These are phyloP conservation scores for Solanum hybrid DNA, from an alignment of 305 asterid species.

Conservation along the genomic window DNA sequence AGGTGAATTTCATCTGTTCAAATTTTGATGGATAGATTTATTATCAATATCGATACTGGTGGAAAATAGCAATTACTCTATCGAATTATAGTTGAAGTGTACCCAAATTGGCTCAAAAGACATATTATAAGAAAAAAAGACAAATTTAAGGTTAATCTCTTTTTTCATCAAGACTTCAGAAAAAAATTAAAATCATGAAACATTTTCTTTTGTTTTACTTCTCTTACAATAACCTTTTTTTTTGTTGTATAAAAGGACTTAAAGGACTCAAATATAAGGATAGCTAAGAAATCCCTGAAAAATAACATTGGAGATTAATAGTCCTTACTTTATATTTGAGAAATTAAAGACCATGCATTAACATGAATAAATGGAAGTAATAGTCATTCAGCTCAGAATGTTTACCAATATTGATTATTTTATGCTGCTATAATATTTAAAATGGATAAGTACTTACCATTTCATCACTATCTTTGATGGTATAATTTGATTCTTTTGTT, in stretches of 20 bases:
- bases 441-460: background rate
- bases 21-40: background rate
- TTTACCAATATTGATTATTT: background rate
- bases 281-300: background rate
- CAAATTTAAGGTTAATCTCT: background rate
- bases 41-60: background rate
- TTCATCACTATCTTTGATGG: background rate
- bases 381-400: background rate
- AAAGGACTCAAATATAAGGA: background rate
- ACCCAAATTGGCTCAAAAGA: background rate
- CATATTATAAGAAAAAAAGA: background rate
- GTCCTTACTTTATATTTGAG: background rate
- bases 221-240: background rate
- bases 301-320: background rate
- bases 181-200: background rate
- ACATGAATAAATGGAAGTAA: background rate
- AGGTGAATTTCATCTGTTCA: background rate
- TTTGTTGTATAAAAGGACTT: background rate
- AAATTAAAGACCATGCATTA: background rate
- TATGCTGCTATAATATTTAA: background rate
- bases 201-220: background rate
- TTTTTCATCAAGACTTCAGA: background rate
- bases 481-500: background rate
- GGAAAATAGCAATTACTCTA: background rate
- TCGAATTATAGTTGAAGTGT: background rate